These are phyloP conservation scores for Aurinia saxatilis DNA, from an alignment of 345 rosid species.

Conservation along the genomic window DNA sequence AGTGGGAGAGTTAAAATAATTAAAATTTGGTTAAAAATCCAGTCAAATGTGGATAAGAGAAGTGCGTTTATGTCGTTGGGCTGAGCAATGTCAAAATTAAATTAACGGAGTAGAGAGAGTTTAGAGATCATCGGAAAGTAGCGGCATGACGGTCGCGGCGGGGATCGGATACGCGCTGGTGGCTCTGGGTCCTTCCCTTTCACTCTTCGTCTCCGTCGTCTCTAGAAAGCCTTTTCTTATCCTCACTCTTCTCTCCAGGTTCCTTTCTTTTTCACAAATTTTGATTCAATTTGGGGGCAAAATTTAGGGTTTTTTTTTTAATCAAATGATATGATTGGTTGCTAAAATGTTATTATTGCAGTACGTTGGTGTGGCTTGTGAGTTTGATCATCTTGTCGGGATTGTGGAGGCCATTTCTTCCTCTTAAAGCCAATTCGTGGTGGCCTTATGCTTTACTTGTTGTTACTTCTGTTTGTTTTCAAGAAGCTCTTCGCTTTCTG, in stretches of 20 bases:
- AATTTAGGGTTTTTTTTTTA: constrained; percentile 18
- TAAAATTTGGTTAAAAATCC: too few relatives aligned
- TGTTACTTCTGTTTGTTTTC: constrained; percentile 68
- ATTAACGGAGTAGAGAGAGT: too few relatives aligned
- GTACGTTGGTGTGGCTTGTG: constrained; percentile 89
- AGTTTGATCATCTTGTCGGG: constrained; percentile 81
- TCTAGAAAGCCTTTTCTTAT: constrained; percentile 89
- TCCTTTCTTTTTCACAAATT: background rate
- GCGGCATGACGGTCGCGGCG: constrained; percentile 68
- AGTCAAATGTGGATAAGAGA: too few relatives aligned
- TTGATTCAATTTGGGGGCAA: background rate
- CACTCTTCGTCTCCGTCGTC: constrained; percentile 81
- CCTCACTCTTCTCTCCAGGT: constrained; percentile 96
- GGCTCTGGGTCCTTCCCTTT: constrained; percentile 84
- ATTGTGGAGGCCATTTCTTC: constrained; percentile 86
- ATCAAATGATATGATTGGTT: background rate
- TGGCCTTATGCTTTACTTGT: constrained; percentile 84
- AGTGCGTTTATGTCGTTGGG: too few relatives aligned
- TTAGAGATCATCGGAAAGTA: too few relatives aligned
- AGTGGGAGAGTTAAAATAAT: too few relatives aligned
- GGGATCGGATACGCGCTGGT: constrained; percentile 88
- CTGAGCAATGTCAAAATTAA: too few relatives aligned
- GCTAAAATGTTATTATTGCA: constrained; percentile 27
- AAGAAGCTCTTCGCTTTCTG: constrained; percentile 85
- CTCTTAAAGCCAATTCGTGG: constrained; percentile 58